Conservation (phyloP, 2,329 filamentous ascomycete genomes). For the Cercospora janseana region DNA sequence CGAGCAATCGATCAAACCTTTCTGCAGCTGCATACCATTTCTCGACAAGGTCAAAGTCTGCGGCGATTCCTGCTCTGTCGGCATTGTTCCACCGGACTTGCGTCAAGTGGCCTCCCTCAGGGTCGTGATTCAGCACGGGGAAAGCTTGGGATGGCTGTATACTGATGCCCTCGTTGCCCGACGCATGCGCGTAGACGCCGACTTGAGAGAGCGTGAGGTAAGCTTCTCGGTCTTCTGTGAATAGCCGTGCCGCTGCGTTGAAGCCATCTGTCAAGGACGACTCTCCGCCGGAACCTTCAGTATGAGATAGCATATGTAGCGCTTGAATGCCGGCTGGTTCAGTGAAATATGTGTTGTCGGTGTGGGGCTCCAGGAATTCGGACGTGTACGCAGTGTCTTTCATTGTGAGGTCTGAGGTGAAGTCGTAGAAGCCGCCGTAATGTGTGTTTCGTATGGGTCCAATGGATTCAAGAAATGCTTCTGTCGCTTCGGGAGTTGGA, state of each 20-base stretch:
- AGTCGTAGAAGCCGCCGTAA: constrained; percentile 84
- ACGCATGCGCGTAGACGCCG: constrained; percentile 73
- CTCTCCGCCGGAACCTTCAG: constrained; percentile 65
- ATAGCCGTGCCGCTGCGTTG: constrained; percentile 63
- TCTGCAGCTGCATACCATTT: constrained; percentile 76
- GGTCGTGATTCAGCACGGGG: constrained; percentile 67
- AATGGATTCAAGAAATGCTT: constrained; percentile 74
- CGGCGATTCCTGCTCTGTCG: constrained; percentile 70
- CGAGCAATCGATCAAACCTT: constrained; percentile 70
- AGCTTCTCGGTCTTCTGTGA: constrained; percentile 52
- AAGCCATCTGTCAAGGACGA: constrained; percentile 88
- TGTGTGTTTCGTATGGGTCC: constrained; percentile 86
- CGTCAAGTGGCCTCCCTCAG: constrained; percentile 45
- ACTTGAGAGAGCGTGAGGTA: constrained; percentile 59
- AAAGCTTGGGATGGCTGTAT: constrained; percentile 70
- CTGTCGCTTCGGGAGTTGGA: constrained; percentile 65
- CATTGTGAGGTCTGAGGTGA: constrained; percentile 80
- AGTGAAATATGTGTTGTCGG: constrained; percentile 93
- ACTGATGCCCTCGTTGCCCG: constrained; percentile 78
- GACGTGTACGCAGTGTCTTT: constrained; percentile 73
- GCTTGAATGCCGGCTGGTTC: constrained; percentile 89
- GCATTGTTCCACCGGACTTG: constrained; percentile 92
- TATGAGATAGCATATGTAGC: constrained; percentile 86
- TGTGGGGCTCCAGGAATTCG: constrained; percentile 77
- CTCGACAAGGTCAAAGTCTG: constrained; percentile 46